phyloP scores from a whole-genome alignment of 2,329 filamentous ascomycete genomes.

The Madurella fahalii region DNA sequence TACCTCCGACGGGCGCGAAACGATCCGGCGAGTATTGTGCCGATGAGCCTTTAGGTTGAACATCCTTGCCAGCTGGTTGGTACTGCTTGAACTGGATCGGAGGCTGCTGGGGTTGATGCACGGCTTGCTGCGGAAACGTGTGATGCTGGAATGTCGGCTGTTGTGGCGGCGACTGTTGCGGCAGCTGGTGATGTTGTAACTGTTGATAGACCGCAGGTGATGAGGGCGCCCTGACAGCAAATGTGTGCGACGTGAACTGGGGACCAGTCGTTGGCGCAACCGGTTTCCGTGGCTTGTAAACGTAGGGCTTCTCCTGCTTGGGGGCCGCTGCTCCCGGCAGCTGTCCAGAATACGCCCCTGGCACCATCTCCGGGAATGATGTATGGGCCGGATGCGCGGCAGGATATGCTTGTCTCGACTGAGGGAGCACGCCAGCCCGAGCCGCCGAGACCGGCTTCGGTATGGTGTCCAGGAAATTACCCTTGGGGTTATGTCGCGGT shows the following conservation, averaged over 20 bases:
- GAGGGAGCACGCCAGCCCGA: slow-evolving; percentile 18
- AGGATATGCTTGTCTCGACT: slow-evolving; percentile 17
- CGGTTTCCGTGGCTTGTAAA: slow-evolving; percentile 48
- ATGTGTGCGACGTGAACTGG: slow-evolving; percentile 35
- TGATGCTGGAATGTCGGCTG: neutral
- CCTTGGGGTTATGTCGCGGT: slow-evolving; percentile 61
- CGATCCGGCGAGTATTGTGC: slow-evolving; percentile 24
- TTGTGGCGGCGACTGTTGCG: slow-evolving; percentile 8
- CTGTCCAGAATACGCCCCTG: neutral
- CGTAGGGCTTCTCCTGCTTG: slow-evolving; percentile 46
- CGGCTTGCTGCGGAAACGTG: slow-evolving; percentile 7
- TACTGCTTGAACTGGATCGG: slow-evolving; percentile 18
- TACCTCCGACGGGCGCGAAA: slow-evolving; percentile 28
- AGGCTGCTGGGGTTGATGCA: slow-evolving; percentile 10
- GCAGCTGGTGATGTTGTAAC: slow-evolving; percentile 6
- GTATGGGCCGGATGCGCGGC: slow-evolving; percentile 20
- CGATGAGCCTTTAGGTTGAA: slow-evolving; percentile 21
- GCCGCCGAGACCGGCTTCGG: slow-evolving; percentile 39
- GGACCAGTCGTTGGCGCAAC: slow-evolving; percentile 21
- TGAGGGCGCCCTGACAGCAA: slow-evolving; percentile 30
- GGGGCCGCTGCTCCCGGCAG: slow-evolving; percentile 7
- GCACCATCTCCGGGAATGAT: neutral
- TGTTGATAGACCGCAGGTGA: slow-evolving; percentile 22
- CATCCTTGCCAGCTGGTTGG: slow-evolving; percentile 22
- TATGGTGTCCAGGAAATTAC: slow-evolving; percentile 69